Conservation (phyloP, 2,329 filamentous ascomycete genomes). For the Delphinella strobiligena region DNA sequence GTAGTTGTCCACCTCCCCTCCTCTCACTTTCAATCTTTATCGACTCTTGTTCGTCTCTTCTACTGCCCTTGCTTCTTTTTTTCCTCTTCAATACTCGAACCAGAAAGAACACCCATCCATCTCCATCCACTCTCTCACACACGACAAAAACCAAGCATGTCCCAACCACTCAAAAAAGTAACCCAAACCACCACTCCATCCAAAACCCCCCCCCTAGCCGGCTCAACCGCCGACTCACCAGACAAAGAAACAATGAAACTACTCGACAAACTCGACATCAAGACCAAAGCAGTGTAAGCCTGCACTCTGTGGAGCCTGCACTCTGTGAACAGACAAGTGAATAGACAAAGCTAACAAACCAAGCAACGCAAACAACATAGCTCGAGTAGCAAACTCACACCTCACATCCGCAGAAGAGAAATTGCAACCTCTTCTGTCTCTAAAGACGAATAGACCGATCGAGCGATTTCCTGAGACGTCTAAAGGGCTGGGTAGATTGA, state of each 20-base stretch:
- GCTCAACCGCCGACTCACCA: neutral
- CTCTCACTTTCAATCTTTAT: too few species aligned
- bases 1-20: too few species aligned
- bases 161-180: neutral
- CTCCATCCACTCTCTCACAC: neutral
- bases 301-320: too few species aligned
- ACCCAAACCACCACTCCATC: slow-evolving; percentile 5
- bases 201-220: slow-evolving; percentile 9
- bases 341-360: neutral
- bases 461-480: slow-evolving; percentile 20
- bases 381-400: slow-evolving; percentile 21
- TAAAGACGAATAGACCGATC: slow-evolving; percentile 20
- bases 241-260: slow-evolving; percentile 16
- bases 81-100: too few species aligned
- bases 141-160: neutral
- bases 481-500: slow-evolving; percentile 18
- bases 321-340: too few species aligned
- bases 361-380: slow-evolving; percentile 21
- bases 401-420: slow-evolving; percentile 18
- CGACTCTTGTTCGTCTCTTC: too few species aligned
- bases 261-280: slow-evolving; percentile 18
- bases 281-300: slow-evolving; percentile 17
- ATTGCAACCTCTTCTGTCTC: slow-evolving; percentile 16
- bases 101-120: neutral
- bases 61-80: too few species aligned